Evolutionary conservation across 2,329 filamentous ascomycete genomes (phyloP), one percentile per base, ranked within the genome.

Genomic region (Aspergillus tanneri): DNA sequence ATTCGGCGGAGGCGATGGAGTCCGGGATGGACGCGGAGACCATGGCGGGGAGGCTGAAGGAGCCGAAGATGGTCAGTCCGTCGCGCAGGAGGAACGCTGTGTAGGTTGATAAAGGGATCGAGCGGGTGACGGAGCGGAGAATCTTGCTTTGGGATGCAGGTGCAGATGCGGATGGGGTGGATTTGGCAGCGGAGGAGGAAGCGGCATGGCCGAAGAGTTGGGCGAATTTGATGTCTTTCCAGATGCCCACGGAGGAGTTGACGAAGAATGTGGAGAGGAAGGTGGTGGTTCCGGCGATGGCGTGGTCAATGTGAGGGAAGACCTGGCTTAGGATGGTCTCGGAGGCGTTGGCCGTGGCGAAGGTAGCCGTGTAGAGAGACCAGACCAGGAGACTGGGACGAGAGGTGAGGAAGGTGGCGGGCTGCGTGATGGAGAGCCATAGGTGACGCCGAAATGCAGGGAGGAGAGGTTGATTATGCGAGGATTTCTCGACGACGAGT

Each of bases 191-290:
- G 21, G 53, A 18, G 19, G 25, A 22, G 49, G 16, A 30, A 22
- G 21, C 22, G 25, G 38, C 37, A 22, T 64, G 61, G 32, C 64
- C 64, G 68, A 93, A 95, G 62, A 95, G 79, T 60, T 83, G 81
- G 2, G 88, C 88, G 68, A 91, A 95, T 54, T 86, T 84, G 60
- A 85, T 84, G 73, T 95, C 90, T 69, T 95, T 96, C 80, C 91
- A 88, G 40, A 70, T 68, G 67, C 88, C 87, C 28, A 95, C 75
- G 10, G 82, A 81, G 62, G 95, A 83, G 72, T 95, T 96, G 48
- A 89, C 82, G 19, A 82, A 71, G 21, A 82, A 86, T 3, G 87
- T 90, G 38, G 86, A 84, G 60, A 81, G 74, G 72, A 96, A 95
- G 62, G 95, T 95, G 54, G 81, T 70, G 2, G 83, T 80, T 47